Evolutionary conservation across 768 basidiomycete species (phyloP).

Genomic region (Tylopilus sp.): DNA sequence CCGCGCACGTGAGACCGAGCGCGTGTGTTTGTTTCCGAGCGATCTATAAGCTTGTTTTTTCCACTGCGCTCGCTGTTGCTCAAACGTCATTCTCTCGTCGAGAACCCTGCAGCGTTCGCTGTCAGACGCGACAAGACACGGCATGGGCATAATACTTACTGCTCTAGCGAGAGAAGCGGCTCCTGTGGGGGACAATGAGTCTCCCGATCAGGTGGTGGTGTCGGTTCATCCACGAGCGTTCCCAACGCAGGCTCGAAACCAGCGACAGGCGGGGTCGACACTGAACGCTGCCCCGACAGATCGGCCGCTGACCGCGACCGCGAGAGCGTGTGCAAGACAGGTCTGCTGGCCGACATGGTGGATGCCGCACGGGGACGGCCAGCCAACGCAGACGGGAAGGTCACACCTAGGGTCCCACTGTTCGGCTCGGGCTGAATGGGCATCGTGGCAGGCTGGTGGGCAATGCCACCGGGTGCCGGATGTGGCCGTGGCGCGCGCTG

Average conservation of each 20-base stretch:
- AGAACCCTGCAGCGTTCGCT: slow-evolving; percentile 48
- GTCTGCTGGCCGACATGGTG: not conserved
- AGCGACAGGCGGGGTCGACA: not conserved
- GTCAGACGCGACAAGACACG: not conserved
- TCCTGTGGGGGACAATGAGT: slow-evolving; percentile 41
- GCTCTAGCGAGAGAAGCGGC: slow-evolving; percentile 54
- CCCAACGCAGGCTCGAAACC: slow-evolving; percentile 19
- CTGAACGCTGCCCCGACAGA: slow-evolving; percentile 8
- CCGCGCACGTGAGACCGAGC: slow-evolving; percentile 60
- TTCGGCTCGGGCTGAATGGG: slow-evolving; percentile 31
- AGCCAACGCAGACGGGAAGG: slow-evolving; percentile 9
- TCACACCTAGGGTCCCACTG: not conserved
- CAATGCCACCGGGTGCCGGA: slow-evolving; percentile 25
- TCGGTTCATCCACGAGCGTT: not conserved
- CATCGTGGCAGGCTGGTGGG: slow-evolving; percentile 49
- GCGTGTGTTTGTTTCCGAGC: slow-evolving; percentile 60
- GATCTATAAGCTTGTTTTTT: slow-evolving; percentile 58
- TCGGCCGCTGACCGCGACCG: slow-evolving; percentile 26
- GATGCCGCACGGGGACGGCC: slow-evolving; percentile 25
- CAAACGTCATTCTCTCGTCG: slow-evolving; percentile 56
- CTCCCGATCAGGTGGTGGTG: not conserved
- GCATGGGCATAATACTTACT: slow-evolving; percentile 29
- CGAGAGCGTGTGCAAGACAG: not conserved
- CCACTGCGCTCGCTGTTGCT: slow-evolving; percentile 66
- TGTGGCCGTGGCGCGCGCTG: slow-evolving; percentile 31